These are phyloP conservation scores for Willaertia magna DNA, from an alignment of 208 protist species.

Conservation along the genomic window DNA sequence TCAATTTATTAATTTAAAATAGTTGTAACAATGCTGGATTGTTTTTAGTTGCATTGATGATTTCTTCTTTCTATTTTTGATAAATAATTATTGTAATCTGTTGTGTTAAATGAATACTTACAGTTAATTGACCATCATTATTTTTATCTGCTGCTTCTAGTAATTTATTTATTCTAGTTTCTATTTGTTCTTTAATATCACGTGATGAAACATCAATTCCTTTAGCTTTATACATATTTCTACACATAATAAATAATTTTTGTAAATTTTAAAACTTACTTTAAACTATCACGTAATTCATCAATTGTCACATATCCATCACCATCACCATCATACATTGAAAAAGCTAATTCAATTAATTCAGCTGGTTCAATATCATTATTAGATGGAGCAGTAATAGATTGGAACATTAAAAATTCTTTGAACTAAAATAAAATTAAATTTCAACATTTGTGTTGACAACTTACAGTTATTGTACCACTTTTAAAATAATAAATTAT, in stretches of 20 bases:
- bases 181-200: background rate
- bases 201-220: background rate
- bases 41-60: too few relatives aligned
- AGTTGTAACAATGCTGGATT: too few relatives aligned
- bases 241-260: background rate
- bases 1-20: too few relatives aligned
- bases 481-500: too few relatives aligned
- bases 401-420: constrained; percentile 9
- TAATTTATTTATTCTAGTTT: background rate
- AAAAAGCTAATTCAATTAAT: background rate
- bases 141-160: background rate
- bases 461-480: too few relatives aligned
- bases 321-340: background rate
- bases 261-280: background rate
- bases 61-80: too few relatives aligned
- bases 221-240: background rate
- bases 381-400: background rate
- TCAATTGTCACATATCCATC: background rate
- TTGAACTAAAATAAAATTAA: background rate
- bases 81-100: too few relatives aligned
- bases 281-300: too few relatives aligned
- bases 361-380: background rate
- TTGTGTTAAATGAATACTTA: too few relatives aligned
- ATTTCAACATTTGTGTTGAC: background rate
- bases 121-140: background rate